Base-by-base conservation (phyloP, 495 filamentous ascomycete species). In the Penicillium paradoxum region DNA sequence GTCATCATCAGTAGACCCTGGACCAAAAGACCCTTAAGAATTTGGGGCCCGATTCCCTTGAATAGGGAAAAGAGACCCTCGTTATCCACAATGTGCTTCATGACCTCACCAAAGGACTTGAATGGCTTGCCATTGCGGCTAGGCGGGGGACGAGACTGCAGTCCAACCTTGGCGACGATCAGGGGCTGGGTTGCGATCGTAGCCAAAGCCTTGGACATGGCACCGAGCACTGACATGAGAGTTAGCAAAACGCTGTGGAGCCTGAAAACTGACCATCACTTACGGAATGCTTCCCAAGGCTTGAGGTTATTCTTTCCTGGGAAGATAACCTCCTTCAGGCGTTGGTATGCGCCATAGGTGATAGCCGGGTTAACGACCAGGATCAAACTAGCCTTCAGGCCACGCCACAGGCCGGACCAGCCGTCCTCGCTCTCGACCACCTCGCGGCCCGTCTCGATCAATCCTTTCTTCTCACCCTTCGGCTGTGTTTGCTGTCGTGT, bases 1-100 rank as follows among this genome's bases (percentile, higher is more conserved):
- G 89, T 95, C 93, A 97, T 99, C 93, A 99, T 99, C 21, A 99
- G 74, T 43, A 97, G 75, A 47, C 93, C 93, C 64, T 99, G 93
- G 5, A 99, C 93, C 40, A 97, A 60, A 39, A 99, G 72, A 15
- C 95, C 93, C 71, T 99, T 99, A 41, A 87, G 62, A 44, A 99
- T 85, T 67, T 99, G 93, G 0, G 93, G 93, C 0, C 84, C 92
- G 65, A 99, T 95, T 19, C 93, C 93, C 75, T 97, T 99, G 78
- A 97, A 97, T 13, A 97, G 79, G 17, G 88, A 87, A 17, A 86
- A 58, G 3, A 78, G 57, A 8, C 93, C 93, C 68, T 99, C 93
- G 55, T 95, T 84, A 58, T 96, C 72, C 40, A 96, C 67, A 54
- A 97, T 96, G 63, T 89, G 96, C 32, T 74, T 74, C 91, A 99